Percentiles rank a stretch among this genome's conserved stretches.
Evolutionary conservation across 495 filamentous ascomycete species (phyloP).

Genomic region (Elasticomyces elasticus): DNA sequence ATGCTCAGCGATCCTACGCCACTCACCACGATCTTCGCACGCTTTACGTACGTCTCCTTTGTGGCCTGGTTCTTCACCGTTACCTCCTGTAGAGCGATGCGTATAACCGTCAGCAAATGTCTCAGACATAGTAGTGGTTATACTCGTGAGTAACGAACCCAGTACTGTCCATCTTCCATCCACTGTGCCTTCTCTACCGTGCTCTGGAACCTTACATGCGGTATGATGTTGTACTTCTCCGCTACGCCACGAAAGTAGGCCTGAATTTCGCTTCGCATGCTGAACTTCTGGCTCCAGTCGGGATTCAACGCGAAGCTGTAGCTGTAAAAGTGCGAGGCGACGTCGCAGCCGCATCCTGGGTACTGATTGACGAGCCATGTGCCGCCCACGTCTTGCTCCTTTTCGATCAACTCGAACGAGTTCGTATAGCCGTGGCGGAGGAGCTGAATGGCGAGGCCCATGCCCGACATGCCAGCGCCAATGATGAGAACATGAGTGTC

Average conservation of each 20-base stretch:
- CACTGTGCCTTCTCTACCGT: conserved; percentile 36
- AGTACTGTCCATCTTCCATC: conserved; percentile 36
- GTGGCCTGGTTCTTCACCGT: conserved; percentile 32
- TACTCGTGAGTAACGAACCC: no score
- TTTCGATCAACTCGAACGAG: conserved; percentile 29
- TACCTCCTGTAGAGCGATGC: no score
- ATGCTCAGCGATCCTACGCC: conserved; percentile 44
- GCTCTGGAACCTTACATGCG: conserved; percentile 37
- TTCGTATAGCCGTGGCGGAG: conserved; percentile 13
- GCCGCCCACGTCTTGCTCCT: conserved; percentile 26
- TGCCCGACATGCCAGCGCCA: conserved; percentile 28
- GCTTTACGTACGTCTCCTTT: conserved; percentile 23
- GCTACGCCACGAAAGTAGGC: conserved; percentile 38
- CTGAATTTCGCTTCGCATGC: conserved; percentile 24
- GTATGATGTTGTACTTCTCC: conserved; percentile 35
- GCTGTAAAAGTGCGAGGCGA: conserved; percentile 36
- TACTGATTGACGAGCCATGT: conserved; percentile 30
- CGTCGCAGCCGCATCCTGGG: conserved; percentile 30
- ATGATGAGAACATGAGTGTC: conserved; percentile 29
- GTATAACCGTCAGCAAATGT: no score
- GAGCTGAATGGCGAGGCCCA: conserved; percentile 28
- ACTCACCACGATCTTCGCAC: conserved; percentile 48
- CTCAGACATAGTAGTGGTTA: no score
- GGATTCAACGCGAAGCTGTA: conserved; percentile 43
- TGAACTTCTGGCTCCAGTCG: conserved; percentile 30